Percentiles rank a stretch among this genome's conserved stretches.
These are phyloP conservation scores for Vigna unguiculata DNA, from an alignment of 306 rosid species.

Conservation along the genomic window DNA sequence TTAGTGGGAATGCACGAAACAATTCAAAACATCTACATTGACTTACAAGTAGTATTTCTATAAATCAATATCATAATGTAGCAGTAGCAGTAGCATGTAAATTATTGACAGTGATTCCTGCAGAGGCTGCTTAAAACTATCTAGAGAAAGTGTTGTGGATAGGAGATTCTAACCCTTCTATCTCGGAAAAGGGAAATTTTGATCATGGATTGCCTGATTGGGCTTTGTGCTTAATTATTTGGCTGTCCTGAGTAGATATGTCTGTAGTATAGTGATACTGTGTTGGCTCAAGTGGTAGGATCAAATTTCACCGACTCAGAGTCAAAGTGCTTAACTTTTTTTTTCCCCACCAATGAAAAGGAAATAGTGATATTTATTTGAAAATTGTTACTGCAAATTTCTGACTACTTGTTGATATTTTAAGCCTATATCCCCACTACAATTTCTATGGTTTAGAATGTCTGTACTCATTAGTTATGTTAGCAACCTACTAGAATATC, in stretches of 20 bases:
- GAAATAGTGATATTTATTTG: conserved; percentile 22
- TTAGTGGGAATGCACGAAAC: conserved; percentile 32
- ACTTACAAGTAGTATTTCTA: conserved; percentile 20
- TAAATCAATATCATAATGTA: conserved; percentile 25
- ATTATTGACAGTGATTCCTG: conserved; percentile 26
- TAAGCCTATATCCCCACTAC: conserved; percentile 31
- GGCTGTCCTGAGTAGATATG: conserved; percentile 28
- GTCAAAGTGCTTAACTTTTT: neutral
- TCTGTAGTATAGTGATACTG: conserved; percentile 19
- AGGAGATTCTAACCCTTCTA: conserved; percentile 20
- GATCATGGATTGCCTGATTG: conserved; percentile 4
- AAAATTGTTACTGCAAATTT: conserved; percentile 26
- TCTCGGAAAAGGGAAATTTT: conserved; percentile 14
- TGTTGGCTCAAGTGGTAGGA: conserved; percentile 35
- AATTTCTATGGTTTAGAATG: conserved; percentile 31
- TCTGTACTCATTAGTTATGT: conserved; percentile 17
- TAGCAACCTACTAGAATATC: conserved; percentile 32
- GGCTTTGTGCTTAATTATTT: conserved; percentile 34
- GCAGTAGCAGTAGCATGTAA: conserved; percentile 7
- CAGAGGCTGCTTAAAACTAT: conserved; percentile 31
- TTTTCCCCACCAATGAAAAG: neutral
- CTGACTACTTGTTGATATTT: conserved; percentile 13
- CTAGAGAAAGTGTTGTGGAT: conserved; percentile 24
- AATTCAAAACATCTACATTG: conserved; percentile 31
- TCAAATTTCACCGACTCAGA: conserved; percentile 25